Evolutionary conservation across 2,329 filamentous ascomycete genomes (phyloP), one percentile per base, ranked within the genome.

Genomic region (Colletotrichum tofieldiae): DNA sequence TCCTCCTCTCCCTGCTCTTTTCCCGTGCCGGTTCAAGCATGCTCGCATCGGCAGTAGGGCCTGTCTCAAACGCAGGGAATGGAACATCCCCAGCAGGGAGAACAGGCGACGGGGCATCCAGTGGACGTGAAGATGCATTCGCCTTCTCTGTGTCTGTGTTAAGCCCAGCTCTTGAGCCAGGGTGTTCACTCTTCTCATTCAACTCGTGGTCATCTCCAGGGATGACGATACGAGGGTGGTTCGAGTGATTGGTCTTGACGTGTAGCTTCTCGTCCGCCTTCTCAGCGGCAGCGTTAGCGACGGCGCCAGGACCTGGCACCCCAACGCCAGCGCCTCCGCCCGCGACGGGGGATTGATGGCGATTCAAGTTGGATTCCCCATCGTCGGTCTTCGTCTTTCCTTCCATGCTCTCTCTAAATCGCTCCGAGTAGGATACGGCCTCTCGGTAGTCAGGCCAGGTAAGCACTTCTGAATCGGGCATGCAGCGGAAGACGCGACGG

Each of bases 381-480:
- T 92, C 83, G 35, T 86, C 89, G 80, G 76, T 84, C 76, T 77
- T 86, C 75, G 77, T 86, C 81, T 85, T 94, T 81, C 84, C 84
- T 59, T 86, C 86, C 86, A 90, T 89, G 78, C 84, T 89, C 76
- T 93, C 91, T 67, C 90, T 89, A 85, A 99, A 98, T 56, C 91
- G 90, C 75, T 93, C 91, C 23, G 89, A 88, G 80, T 98, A 98
- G 5, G 91, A 88, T 65, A 90, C 87, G 78, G 93, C 97, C 75
- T 97, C 93, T 74, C 94, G 93, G 82, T 99, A 99, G 75, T 97
- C 93, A 75, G 93, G 92, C 96, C 96, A 99, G 54, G 93, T 96
- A 75, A 91, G 92, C 35, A 98, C 96, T 79, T 98, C 94, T 63
- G 92, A 98, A 80, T 99, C 96, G 1, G 96, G 96, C 93, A 97